Evolutionary conservation across 805 yeast species (phyloP), one percentile per base, ranked within the genome.

Genomic region (Priceomyces melissophilus): DNA sequence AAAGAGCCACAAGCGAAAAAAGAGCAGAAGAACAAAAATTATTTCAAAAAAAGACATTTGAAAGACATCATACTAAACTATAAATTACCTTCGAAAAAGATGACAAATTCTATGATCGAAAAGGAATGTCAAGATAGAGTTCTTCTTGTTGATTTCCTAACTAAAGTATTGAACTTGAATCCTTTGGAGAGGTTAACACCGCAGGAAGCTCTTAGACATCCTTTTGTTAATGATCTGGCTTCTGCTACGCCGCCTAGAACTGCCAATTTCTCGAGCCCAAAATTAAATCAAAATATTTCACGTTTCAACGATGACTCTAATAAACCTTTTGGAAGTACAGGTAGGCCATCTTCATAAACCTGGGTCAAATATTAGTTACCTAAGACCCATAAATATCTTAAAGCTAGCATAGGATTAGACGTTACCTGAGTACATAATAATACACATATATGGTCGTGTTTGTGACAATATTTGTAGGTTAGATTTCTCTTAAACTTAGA

Each of bases 131-230:
- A 71, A 38, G 87, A 87, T 48, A 71, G 98, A 36, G 73, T 71
- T 37, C 73, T 85, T 31, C 71, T 91, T 42, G 69, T 82, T 17
- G 96, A 91, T 60, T 87, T 93, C 52, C 69, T 93, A 37, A 63
- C 71, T 32, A 95, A 95, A 17, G 75, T 87, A 8, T 68, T 93
- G 46, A 87, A 84, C 49, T 62, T 88, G 53, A 90, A 91, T 60
- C 99, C 99, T 0, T 73, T 93, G 52, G 96, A 89, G 60, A 78
- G 99, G 52, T 85, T 96, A 84, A 87, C 97, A 0, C 99, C 99
- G 10, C 96, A 88, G 50, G 97, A 93, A 60, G 99, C 98, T 0
- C 69, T 82, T 11, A 69, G 78, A 60, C 99, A 93, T 65, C 97
- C 98, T 0, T 93, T 93, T 60, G 79, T 93, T 13, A 84, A 46